Conservation (phyloP, 2,329 filamentous ascomycete genomes). For the Diaporthe vexans region DNA sequence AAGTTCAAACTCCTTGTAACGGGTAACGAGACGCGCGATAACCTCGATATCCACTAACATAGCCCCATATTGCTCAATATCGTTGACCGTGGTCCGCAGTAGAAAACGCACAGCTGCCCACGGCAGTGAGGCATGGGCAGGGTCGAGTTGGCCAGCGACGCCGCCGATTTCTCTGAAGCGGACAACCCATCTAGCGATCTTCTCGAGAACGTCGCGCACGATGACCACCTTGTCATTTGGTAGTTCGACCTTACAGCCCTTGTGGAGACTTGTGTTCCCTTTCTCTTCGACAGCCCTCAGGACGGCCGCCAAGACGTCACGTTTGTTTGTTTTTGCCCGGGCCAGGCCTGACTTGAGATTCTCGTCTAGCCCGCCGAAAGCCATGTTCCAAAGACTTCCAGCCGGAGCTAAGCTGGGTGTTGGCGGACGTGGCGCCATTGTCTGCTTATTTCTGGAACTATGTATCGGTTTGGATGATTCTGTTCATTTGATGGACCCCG, state of each 20-base stretch:
- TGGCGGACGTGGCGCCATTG: not conserved
- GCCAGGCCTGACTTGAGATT: not conserved
- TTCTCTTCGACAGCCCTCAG: not conserved
- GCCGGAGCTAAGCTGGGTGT: not conserved
- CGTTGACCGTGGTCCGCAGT: no score
- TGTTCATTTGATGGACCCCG: not conserved
- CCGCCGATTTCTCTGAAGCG: not conserved
- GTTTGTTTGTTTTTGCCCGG: not conserved
- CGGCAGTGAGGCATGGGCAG: no score
- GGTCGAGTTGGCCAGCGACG: no score
- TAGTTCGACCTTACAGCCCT: not conserved
- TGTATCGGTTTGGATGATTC: not conserved
- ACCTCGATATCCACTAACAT: no score
- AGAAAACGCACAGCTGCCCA: no score
- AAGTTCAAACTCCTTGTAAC: no score
- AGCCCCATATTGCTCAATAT: no score
- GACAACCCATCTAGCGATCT: conserved; percentile 10
- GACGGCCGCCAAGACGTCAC: conserved; percentile 2
- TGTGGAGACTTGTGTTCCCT: not conserved
- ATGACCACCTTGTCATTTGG: not conserved
- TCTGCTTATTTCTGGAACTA: not conserved
- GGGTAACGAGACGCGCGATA: no score
- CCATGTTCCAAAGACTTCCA: not conserved
- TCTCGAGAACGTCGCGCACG: conserved; percentile 18
- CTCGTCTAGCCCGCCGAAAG: not conserved